phyloP scores from a whole-genome alignment of 805 yeast species.

The Tetrapisispora pingtungensis region DNA sequence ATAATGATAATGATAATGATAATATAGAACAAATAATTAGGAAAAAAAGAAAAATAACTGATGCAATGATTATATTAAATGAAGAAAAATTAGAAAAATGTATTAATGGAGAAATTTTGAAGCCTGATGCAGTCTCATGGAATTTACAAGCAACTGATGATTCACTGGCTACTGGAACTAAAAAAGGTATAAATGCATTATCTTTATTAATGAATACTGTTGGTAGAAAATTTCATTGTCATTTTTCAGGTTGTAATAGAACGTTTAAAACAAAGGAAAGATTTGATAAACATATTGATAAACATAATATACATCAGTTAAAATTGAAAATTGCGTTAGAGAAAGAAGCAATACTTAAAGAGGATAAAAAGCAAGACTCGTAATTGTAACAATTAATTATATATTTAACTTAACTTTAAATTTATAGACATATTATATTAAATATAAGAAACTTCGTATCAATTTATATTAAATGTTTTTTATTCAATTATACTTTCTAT shows the following conservation, averaged over 20 bases:
- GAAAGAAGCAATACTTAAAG: background rate
- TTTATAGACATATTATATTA: background rate
- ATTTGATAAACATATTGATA: conserved; percentile 25
- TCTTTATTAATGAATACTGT: conserved; percentile 28
- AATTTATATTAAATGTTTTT: background rate
- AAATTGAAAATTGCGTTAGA: conserved; percentile 22
- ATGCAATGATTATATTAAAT: conserved; percentile 11
- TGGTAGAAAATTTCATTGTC: conserved; percentile 36
- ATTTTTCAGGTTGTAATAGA: conserved; percentile 42
- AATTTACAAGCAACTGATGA: background rate
- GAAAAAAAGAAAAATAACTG: background rate
- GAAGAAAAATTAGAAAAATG: conserved; percentile 21
- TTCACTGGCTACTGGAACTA: background rate
- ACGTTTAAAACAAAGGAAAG: conserved; percentile 36
- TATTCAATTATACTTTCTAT: too few species aligned
- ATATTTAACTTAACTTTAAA: background rate
- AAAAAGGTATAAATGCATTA: conserved; percentile 12
- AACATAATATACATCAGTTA: conserved; percentile 27
- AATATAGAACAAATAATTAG: background rate
- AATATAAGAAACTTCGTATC: background rate
- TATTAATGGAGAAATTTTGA: conserved; percentile 10
- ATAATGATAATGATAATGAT: background rate
- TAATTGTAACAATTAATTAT: background rate
- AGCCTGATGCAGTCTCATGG: background rate
- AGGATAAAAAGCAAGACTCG: background rate